phyloP scores from a whole-genome alignment of 1,139 yeast genomes.

The Nematodospora anomalae region DNA sequence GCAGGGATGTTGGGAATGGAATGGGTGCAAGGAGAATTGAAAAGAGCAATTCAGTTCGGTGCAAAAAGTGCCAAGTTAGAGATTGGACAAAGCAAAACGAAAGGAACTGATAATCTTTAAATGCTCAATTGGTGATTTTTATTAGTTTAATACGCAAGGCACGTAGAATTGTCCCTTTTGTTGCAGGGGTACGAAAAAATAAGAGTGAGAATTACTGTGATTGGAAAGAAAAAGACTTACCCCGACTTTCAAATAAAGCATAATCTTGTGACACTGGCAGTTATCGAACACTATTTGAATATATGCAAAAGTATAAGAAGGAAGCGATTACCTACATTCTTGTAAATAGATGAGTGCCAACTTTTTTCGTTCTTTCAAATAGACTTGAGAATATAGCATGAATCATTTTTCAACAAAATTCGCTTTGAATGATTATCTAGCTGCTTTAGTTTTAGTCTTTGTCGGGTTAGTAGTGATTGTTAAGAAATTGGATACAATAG shows the following conservation, averaged over 20 bases:
- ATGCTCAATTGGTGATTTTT: too few species aligned
- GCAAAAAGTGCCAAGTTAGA: slow-evolving; percentile 94
- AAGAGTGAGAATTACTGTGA: slow-evolving; percentile 4
- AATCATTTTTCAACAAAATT: slow-evolving; percentile 5
- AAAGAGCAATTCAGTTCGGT: slow-evolving; percentile 96
- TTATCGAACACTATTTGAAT: too few species aligned
- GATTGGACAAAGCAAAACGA: slow-evolving; percentile 61
- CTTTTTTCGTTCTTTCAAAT: too few species aligned
- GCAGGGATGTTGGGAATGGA: slow-evolving; percentile 54
- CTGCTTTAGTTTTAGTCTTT: slow-evolving; percentile 13
- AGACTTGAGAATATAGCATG: too few species aligned
- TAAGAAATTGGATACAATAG: slow-evolving; percentile 14
- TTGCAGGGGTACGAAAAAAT: slow-evolving; percentile 1
- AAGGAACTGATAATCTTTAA: slow-evolving; percentile 55
- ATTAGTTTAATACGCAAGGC: too few species aligned
- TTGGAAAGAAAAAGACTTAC: slow-evolving; percentile 3
- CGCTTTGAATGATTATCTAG: slow-evolving; percentile 14
- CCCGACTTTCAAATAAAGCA: too few species aligned
- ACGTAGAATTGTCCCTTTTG: too few species aligned
- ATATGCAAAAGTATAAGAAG: too few species aligned
- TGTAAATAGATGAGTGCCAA: too few species aligned
- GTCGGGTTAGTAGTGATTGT: slow-evolving; percentile 13
- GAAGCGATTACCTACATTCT: too few species aligned
- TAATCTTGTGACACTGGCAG: slow-evolving; percentile 8
- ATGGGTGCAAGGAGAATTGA: slow-evolving; percentile 71